Conservation (phyloP, 2,329 filamentous ascomycete genomes). For the Chaetomiaceae sp. region DNA sequence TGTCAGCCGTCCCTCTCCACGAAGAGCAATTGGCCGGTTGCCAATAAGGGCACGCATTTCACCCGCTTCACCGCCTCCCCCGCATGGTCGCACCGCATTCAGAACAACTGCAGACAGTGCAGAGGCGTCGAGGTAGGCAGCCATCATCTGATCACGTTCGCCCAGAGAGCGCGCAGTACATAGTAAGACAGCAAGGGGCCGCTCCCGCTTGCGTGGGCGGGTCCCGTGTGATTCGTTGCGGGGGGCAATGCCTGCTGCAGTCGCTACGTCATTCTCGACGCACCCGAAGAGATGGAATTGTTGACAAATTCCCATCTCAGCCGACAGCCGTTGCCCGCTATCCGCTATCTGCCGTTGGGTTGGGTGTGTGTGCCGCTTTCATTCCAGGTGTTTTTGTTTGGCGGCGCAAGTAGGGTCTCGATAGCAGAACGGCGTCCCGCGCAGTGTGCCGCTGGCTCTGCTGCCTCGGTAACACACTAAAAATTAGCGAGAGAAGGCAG, state of each 20-base stretch:
- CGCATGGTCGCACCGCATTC: slow-evolving; percentile 3
- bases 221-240: slow-evolving; percentile 5
- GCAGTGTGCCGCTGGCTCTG: not conserved
- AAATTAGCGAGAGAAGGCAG: not conserved
- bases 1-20: not conserved
- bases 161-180: not conserved
- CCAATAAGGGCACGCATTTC: not conserved
- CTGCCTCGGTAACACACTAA: not conserved
- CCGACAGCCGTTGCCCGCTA: not conserved
- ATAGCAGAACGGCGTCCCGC: no score
- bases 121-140: not conserved
- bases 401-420: no score
- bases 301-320: slow-evolving; percentile 21
- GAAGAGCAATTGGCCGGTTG: no score
- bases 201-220: slow-evolving; percentile 6
- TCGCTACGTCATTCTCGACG: slow-evolving; percentile 20
- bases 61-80: slow-evolving; percentile 4
- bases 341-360: no score
- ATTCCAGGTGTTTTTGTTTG: no score
- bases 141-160: slow-evolving; percentile 11
- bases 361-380: no score
- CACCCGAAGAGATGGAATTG: slow-evolving; percentile 13
- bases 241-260: slow-evolving; percentile 1
- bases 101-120: not conserved
- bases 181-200: not conserved